Evolutionary conservation across 1,284 basidiomycete species (phyloP), one percentile per base, ranked within the genome.

Genomic region (Pholiota adiposa): DNA sequence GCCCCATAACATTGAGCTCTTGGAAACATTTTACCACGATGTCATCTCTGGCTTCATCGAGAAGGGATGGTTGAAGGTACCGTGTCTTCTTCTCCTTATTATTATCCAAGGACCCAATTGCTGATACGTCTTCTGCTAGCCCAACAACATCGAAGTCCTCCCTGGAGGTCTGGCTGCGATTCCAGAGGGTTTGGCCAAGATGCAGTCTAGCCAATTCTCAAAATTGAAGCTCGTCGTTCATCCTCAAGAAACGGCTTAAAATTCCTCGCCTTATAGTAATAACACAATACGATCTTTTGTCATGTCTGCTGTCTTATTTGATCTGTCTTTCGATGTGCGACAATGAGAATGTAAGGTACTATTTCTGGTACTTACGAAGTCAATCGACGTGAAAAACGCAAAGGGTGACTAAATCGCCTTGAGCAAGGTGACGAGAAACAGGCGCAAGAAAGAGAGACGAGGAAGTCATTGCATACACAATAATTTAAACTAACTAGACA

Each of bases 161-260:
- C 72, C 77, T 0, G 67, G 70, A 33, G 84, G 84, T 5, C 68
- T 86, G 16, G 63, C 67, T 3, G 82, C 77, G 2, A 77, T 85
- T n/a, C 51, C 65, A 0, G 74, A 60, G 12, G 83, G 79, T 0
- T 63, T 86, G 53, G 69, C 77, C 43, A 70, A 69, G 60, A 48
- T 85, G 67, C 67, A 71, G 61, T 59, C 67, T 2, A 69, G 73
- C 11, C 65, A 75, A 50, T 72, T 85, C 18, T 83, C 80, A 21
- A 82, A 75, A 2, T 68, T 69, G 16, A 85, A 86, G 67, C 70
- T 86, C 18, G 71, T 86, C 11, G 78, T 65, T 0, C 76, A 69
- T 51, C 83, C 83, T 11, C 29, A 46, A 23, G 44, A 46, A 46
- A 46, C 44, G 2, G 4, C 23, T 46, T 46, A n/a, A 31, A 27